These are phyloP conservation scores for Turnera subulata DNA, from an alignment of 345 rosid genomes.

Conservation along the genomic window DNA sequence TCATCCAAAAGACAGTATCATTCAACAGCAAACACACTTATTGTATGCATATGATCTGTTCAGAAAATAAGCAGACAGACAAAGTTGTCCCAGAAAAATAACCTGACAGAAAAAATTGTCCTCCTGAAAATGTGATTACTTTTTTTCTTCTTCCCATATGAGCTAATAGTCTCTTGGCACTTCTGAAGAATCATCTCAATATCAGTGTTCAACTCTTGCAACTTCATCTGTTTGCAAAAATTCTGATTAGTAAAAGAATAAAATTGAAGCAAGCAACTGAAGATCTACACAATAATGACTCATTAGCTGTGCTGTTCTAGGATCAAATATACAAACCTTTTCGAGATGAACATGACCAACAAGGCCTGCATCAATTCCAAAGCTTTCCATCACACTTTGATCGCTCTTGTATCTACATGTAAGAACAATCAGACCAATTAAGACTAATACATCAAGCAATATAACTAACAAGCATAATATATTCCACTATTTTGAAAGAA, in stretches of 20 bases:
- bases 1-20: too few relatives aligned
- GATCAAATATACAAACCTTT: conserved; percentile 42
- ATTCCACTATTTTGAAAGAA: neutral
- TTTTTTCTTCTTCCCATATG: conserved; percentile 68
- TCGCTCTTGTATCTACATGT: conserved; percentile 52
- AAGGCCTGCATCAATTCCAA: conserved; percentile 52
- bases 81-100: conserved; percentile 19
- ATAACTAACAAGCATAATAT: neutral
- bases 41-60: too few relatives aligned
- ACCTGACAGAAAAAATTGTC: conserved; percentile 59
- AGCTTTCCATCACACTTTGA: conserved; percentile 34
- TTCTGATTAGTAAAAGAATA: conserved; percentile 20
- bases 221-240: conserved; percentile 41
- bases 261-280: conserved; percentile 3
- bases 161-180: conserved; percentile 57
- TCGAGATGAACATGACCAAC: conserved; percentile 77
- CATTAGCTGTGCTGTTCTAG: conserved; percentile 6
- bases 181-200: conserved; percentile 53
- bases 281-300: neutral
- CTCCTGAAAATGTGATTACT: conserved; percentile 39
- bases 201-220: conserved; percentile 49
- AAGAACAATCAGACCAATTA: conserved; percentile 14
- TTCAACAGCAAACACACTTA: too few relatives aligned
- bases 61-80: too few relatives aligned
- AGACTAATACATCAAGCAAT: conserved; percentile 4